phyloP scores from a whole-genome alignment of 2,329 filamentous ascomycete genomes.

The Talaromyces sp. region DNA sequence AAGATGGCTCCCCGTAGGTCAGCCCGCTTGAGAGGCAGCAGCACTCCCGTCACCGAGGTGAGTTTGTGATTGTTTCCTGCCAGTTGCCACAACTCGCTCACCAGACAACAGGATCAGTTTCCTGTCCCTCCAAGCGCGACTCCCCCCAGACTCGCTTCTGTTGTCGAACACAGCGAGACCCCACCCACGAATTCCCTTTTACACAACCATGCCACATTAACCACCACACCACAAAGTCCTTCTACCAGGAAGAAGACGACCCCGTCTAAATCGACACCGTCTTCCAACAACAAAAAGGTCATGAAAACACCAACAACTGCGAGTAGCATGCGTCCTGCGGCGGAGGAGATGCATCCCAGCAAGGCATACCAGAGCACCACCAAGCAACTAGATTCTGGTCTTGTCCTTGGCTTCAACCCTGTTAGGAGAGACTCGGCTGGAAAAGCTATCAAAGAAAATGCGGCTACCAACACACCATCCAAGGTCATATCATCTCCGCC shows the following conservation, averaged over 20 bases:
- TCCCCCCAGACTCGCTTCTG: slow-evolving; percentile 35
- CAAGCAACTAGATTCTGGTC: slow-evolving; percentile 71
- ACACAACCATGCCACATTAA: slow-evolving; percentile 17
- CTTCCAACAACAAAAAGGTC: slow-evolving; percentile 21
- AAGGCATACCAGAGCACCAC: slow-evolving; percentile 71
- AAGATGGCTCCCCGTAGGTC: slow-evolving; percentile 38
- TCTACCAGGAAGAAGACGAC: slow-evolving; percentile 25
- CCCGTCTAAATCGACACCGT: slow-evolving; percentile 23
- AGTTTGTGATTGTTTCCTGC: slow-evolving; percentile 9
- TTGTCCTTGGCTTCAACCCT: slow-evolving; percentile 77
- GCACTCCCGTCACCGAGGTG: slow-evolving; percentile 29
- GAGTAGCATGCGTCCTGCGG: slow-evolving; percentile 64
- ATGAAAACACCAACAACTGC: slow-evolving; percentile 45
- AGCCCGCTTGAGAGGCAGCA: slow-evolving; percentile 34
- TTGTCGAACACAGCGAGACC: slow-evolving; percentile 45
- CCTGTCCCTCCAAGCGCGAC: slow-evolving; percentile 11
- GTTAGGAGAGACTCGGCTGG: slow-evolving; percentile 50
- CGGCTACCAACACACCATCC: slow-evolving; percentile 37
- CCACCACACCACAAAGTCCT: slow-evolving; percentile 17
- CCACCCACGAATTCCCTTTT: slow-evolving; percentile 27
- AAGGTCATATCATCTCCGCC: slow-evolving; percentile 32
- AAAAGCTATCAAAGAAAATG: slow-evolving; percentile 27
- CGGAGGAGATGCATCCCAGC: slow-evolving; percentile 87
- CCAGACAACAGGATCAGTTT: slow-evolving; percentile 12
- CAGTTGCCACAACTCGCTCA: neutral